A percentile compares a stretch with the other conserved stretches of the same genome.
Conservation (phyloP, 371 early-diverging fungal species). For the Apophysomyces trapeziformis region DNA sequence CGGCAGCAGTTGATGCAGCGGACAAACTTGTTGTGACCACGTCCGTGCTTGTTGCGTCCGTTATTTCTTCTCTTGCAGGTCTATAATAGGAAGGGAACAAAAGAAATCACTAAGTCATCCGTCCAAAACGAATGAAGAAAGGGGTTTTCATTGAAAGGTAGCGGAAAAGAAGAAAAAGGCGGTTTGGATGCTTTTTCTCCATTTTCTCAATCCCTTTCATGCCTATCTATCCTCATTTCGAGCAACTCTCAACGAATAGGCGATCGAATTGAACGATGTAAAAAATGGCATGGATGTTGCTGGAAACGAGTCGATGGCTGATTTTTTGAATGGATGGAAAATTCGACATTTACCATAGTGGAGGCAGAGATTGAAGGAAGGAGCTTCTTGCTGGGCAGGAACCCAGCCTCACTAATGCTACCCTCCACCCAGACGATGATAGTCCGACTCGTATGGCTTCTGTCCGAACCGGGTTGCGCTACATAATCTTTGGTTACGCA, state of each 20-base stretch:
- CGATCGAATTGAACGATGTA: neutral
- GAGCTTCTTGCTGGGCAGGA: neutral
- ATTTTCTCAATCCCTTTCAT: too few species aligned
- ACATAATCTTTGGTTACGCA: too few species aligned
- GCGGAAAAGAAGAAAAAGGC: too few species aligned
- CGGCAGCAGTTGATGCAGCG: constrained; percentile 99
- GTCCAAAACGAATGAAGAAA: too few species aligned
- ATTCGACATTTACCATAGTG: constrained; percentile 9
- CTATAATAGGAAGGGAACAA: constrained; percentile 37
- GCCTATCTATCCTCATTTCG: too few species aligned
- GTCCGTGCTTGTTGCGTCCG: constrained; percentile 98
- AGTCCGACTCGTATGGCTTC: too few species aligned
- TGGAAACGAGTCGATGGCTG: too few species aligned
- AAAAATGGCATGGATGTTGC: neutral
- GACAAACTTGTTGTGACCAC: constrained; percentile 96
- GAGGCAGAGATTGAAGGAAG: constrained; percentile 10
- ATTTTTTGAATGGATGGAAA: neutral
- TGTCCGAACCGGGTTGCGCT: too few species aligned
- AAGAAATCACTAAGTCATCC: neutral
- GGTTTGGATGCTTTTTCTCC: too few species aligned
- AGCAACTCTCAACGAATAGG: too few species aligned
- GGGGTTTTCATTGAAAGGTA: too few species aligned
- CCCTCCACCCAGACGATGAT: neutral
- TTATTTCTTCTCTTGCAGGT: constrained; percentile 98
- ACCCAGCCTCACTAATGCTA: neutral